Conservation (phyloP, 1,284 basidiomycete genomes). For the Ustilago bromivora region DNA sequence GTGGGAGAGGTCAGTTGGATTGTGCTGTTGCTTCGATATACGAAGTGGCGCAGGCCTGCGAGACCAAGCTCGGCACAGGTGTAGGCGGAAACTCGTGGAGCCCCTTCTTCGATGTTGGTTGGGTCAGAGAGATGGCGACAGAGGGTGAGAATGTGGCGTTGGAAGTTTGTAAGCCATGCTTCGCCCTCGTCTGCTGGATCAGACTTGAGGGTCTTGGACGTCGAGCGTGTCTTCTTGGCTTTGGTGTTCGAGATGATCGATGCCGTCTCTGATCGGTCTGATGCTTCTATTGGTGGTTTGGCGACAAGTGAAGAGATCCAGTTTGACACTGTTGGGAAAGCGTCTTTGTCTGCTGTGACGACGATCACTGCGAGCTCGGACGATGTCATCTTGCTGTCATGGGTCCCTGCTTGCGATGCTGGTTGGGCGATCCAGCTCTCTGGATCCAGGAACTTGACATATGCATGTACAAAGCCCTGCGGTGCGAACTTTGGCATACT, state of each 20-base stretch:
- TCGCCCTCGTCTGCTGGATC: background rate
- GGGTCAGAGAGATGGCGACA: slow-evolving; percentile 37
- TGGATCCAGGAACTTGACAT: slow-evolving; percentile 79
- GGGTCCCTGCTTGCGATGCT: background rate
- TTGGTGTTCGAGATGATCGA: slow-evolving; percentile 7
- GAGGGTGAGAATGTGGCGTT: slow-evolving; percentile 28
- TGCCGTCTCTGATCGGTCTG: slow-evolving; percentile 3
- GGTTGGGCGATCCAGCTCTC: slow-evolving; percentile 9
- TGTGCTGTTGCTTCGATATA: slow-evolving; percentile 88
- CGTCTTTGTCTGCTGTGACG: slow-evolving; percentile 63
- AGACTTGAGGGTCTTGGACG: slow-evolving; percentile 9
- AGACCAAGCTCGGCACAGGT: slow-evolving; percentile 77
- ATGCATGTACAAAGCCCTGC: slow-evolving; percentile 90
- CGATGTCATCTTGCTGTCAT: slow-evolving; percentile 17
- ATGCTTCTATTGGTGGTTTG: background rate
- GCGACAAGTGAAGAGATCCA: slow-evolving; percentile 73
- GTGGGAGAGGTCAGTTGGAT: slow-evolving; percentile 87
- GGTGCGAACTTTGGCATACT: slow-evolving; percentile 96
- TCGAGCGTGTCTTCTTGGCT: slow-evolving; percentile 7
- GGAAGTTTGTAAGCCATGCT: slow-evolving; percentile 33
- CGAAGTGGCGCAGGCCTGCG: slow-evolving; percentile 89
- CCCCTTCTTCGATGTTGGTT: slow-evolving; percentile 32
- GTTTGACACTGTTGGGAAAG: slow-evolving; percentile 71
- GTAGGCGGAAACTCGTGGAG: slow-evolving; percentile 32
- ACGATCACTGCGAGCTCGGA: slow-evolving; percentile 57